A percentile compares a stretch with the other conserved stretches of the same genome.
Conservation (phyloP, 345 rosid genomes). For the Sonneratia alba region DNA sequence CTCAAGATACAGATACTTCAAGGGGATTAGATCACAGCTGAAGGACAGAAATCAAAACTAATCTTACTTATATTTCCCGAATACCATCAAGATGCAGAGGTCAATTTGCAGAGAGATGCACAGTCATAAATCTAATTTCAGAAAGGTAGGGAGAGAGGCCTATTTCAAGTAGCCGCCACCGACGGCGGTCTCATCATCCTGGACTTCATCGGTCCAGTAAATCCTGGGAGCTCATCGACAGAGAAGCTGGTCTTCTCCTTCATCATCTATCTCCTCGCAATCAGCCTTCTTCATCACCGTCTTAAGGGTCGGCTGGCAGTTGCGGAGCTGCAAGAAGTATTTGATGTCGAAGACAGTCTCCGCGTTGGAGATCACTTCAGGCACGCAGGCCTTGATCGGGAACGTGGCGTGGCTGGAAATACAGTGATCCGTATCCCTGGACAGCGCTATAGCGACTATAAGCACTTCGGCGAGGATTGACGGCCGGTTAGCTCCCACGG, state of each 20-base stretch:
- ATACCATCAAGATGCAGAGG: not conserved
- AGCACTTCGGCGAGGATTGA: constrained; percentile 77
- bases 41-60: not conserved
- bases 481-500: constrained; percentile 97
- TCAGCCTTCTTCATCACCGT: constrained; percentile 60
- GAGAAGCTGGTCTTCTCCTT: constrained; percentile 60
- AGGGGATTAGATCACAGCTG: not conserved
- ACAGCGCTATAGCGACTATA: constrained; percentile 23
- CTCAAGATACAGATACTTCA: not conserved
- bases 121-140: not conserved
- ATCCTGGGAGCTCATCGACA: constrained; percentile 60
- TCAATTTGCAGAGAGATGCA: not conserved
- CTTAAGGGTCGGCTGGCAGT: constrained; percentile 67
- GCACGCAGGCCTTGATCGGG: constrained; percentile 43
- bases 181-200: constrained; percentile 48
- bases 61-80: not conserved
- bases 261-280: constrained; percentile 52
- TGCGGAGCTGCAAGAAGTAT: constrained; percentile 67
- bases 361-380: constrained; percentile 44
- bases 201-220: constrained; percentile 53
- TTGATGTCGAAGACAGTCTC: constrained; percentile 88
- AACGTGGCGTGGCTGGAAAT: constrained; percentile 62
- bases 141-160: constrained; percentile 13
- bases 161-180: constrained; percentile 63
- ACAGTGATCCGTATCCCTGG: constrained; percentile 61